Conservation (phyloP, 176 grass and related monocot species). For the Ampelocalamus luodianensis region DNA sequence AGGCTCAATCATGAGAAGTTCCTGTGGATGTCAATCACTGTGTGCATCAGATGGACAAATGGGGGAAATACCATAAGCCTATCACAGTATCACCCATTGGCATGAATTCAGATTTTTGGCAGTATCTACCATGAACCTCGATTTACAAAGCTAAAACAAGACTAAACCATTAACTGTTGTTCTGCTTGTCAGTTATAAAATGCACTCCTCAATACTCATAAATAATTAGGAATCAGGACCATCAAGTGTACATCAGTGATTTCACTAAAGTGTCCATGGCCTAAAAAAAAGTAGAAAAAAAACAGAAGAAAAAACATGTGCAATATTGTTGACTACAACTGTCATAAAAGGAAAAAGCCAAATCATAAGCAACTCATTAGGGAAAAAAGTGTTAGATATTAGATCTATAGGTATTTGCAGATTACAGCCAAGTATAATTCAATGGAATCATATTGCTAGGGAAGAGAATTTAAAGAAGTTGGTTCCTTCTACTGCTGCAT, state of each 20-base stretch:
- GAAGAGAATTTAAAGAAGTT: not conserved
- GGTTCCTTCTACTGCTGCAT: not conserved
- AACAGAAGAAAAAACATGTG: not conserved
- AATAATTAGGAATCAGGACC: constrained; percentile 14
- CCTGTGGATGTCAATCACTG: constrained; percentile 20
- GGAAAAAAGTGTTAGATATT: not conserved
- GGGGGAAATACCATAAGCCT: constrained; percentile 7
- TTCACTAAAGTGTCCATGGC: constrained; percentile 1
- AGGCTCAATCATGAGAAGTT: constrained; percentile 42
- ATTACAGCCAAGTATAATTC: not conserved
- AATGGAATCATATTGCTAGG: not conserved
- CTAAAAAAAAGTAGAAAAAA: not conserved
- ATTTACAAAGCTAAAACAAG: constrained; percentile 28
- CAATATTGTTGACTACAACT: not conserved
- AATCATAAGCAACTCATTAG: not conserved
- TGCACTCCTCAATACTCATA: constrained; percentile 1
- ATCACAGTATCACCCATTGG: not conserved
- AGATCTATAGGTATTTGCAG: not conserved
- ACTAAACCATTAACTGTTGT: not conserved
- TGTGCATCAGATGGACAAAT: constrained; percentile 31
- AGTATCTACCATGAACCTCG: constrained; percentile 14
- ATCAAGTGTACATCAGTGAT: not conserved
- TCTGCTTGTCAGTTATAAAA: constrained; percentile 28
- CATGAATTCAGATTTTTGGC: constrained; percentile 34
- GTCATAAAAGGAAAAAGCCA: not conserved